A percentile compares a stretch with the other conserved stretches of the same genome.
phyloP scores from a whole-genome alignment of 2,329 filamentous ascomycete species.

The Microsporum canis region DNA sequence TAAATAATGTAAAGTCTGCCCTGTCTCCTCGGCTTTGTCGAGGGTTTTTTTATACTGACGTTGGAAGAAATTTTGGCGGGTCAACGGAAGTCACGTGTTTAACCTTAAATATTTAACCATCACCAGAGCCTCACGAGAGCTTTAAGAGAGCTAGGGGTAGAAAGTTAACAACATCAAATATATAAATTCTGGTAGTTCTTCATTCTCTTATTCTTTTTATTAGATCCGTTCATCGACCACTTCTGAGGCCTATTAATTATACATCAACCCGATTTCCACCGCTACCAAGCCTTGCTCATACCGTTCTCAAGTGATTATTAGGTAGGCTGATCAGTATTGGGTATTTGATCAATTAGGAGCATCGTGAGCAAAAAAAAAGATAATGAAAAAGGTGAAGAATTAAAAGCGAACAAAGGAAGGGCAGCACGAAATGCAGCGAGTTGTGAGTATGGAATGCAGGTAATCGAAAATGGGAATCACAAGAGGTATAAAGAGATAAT shows the following conservation, averaged over 20 bases:
- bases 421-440: background rate
- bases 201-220: too few relatives aligned
- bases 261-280: background rate
- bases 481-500: background rate
- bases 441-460: background rate
- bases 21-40: background rate
- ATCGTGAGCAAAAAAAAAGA: background rate
- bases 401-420: background rate
- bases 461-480: background rate
- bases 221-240: background rate
- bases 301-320: background rate
- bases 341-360: background rate
- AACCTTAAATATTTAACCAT: background rate
- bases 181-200: background rate
- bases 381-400: background rate
- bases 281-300: background rate
- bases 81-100: background rate
- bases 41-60: background rate
- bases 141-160: background rate
- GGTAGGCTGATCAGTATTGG: background rate
- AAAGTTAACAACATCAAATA: background rate
- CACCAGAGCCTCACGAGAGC: too few relatives aligned
- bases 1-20: background rate
- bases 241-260: background rate
- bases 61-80: background rate